A percentile compares a stretch with the other conserved stretches of the same genome.
phyloP scores from a whole-genome alignment of 345 rosid genomes.

The Eucalyptus tenuipes region DNA sequence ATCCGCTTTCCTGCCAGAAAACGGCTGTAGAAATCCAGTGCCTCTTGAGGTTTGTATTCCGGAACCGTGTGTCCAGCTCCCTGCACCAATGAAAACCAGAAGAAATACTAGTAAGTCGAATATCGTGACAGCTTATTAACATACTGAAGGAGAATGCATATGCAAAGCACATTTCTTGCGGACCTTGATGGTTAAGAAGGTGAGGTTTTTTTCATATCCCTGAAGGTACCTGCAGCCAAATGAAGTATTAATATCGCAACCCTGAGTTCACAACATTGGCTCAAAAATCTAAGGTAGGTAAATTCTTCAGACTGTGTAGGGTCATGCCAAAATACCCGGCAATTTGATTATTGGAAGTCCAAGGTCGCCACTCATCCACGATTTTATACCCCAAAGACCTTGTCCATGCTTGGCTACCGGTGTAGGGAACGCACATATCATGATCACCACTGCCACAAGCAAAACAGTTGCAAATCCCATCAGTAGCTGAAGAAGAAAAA shows the following conservation, averaged over 20 bases:
- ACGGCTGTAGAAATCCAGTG: constrained; percentile 64
- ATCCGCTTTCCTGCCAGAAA: constrained; percentile 51
- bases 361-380: constrained; percentile 5
- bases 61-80: constrained; percentile 88
- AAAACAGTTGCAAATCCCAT: not conserved
- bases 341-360: constrained; percentile 23
- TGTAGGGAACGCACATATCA: constrained; percentile 48
- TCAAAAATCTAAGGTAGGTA: not conserved
- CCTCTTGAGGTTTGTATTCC: constrained; percentile 70
- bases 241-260: not conserved
- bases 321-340: constrained; percentile 13
- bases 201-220: not conserved
- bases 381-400: constrained; percentile 25
- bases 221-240: not conserved
- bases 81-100: constrained; percentile 10
- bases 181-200: constrained; percentile 1
- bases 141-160: not conserved
- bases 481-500: not conserved
- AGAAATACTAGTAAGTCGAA: not conserved
- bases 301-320: not conserved
- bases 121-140: not conserved
- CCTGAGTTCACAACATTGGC: not conserved
- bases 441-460: constrained; percentile 30
- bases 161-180: not conserved
- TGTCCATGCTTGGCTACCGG: constrained; percentile 52